A percentile compares a stretch with the other conserved stretches of the same genome.
phyloP scores from a whole-genome alignment of 2,329 filamentous ascomycete species.

The Curvularia sp. region DNA sequence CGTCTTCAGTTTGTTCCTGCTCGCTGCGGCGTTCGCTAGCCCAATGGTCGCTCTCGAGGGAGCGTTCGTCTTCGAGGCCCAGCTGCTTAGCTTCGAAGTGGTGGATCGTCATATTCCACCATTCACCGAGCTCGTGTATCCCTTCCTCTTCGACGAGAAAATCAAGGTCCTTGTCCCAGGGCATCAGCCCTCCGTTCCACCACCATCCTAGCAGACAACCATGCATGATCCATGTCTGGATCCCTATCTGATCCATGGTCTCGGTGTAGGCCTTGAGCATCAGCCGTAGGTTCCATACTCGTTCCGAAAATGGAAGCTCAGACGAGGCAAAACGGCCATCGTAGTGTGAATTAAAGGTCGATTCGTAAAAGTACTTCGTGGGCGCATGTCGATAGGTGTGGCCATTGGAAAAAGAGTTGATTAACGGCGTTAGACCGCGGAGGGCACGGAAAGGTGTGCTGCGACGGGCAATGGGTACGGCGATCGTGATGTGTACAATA shows the following conservation, averaged over 20 bases:
- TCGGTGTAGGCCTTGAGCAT: constrained; percentile 63
- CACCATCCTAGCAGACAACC: constrained; percentile 67
- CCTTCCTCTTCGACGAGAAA: constrained; percentile 64
- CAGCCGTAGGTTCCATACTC: constrained; percentile 56
- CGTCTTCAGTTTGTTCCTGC: constrained; percentile 20
- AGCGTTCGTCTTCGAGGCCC: constrained; percentile 10
- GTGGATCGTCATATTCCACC: constrained; percentile 69
- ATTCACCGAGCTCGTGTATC: constrained; percentile 62
- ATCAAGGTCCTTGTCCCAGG: constrained; percentile 68
- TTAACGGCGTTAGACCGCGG: constrained; percentile 30
- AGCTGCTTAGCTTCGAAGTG: constrained; percentile 31
- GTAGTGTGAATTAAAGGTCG: constrained; percentile 61
- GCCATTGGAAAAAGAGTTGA: constrained; percentile 25
- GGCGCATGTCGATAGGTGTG: constrained; percentile 19
- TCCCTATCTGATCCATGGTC: constrained; percentile 63
- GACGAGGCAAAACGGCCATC: constrained; percentile 62
- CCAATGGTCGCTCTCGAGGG: background rate
- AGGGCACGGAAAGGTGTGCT: constrained; percentile 17
- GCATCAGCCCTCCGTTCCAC: constrained; percentile 67
- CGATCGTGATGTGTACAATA: background rate
- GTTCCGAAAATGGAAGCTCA: constrained; percentile 56
- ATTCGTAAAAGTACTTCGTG: constrained; percentile 48
- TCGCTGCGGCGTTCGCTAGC: background rate
- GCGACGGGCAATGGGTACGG: constrained; percentile 19
- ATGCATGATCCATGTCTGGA: constrained; percentile 70